Percentiles rank a stretch among this genome's conserved stretches.
Conservation (phyloP, 179 eudicot genomes). For the Kewa caespitosa region DNA sequence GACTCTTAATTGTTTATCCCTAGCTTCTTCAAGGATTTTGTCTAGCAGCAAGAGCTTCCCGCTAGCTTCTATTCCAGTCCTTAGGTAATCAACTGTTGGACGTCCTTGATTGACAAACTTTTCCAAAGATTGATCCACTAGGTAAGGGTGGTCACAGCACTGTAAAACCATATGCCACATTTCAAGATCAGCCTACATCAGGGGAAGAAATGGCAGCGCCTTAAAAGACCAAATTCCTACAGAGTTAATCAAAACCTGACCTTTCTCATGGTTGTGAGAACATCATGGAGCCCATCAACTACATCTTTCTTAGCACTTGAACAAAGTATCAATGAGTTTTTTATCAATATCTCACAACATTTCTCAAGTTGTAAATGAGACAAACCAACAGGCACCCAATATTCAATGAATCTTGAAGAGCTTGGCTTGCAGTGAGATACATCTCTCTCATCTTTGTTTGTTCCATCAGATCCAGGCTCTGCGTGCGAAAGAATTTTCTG, state of each 20-base stretch:
- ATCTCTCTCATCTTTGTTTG: slow-evolving; percentile 13
- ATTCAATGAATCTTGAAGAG: slow-evolving; percentile 41
- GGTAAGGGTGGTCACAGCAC: slow-evolving; percentile 90
- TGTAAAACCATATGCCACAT: slow-evolving; percentile 25
- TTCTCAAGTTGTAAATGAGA: slow-evolving; percentile 68
- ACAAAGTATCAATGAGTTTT: slow-evolving; percentile 44
- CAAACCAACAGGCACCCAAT: slow-evolving; percentile 70
- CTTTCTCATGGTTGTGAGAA: slow-evolving; percentile 45
- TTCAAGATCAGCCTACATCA: neutral
- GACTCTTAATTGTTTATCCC: slow-evolving; percentile 43
- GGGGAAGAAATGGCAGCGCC: neutral
- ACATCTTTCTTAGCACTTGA: slow-evolving; percentile 31
- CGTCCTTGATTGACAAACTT: slow-evolving; percentile 33
- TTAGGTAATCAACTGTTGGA: slow-evolving; percentile 34
- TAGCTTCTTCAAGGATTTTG: slow-evolving; percentile 47
- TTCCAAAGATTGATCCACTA: slow-evolving; percentile 52
- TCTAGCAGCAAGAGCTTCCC: slow-evolving; percentile 67
- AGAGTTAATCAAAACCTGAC: slow-evolving; percentile 29
- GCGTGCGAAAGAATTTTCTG: slow-evolving; percentile 5
- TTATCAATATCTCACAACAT: slow-evolving; percentile 51
- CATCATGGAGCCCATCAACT: slow-evolving; percentile 34
- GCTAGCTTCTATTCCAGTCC: slow-evolving; percentile 56
- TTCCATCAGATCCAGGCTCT: slow-evolving; percentile 10
- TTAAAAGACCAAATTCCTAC: neutral
- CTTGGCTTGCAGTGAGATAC: slow-evolving; percentile 28